Percentiles rank a stretch among this genome's conserved stretches.
Evolutionary conservation across 2,329 filamentous ascomycete species (phyloP).

Genomic region (Stagonosporopsis vannaccii): DNA sequence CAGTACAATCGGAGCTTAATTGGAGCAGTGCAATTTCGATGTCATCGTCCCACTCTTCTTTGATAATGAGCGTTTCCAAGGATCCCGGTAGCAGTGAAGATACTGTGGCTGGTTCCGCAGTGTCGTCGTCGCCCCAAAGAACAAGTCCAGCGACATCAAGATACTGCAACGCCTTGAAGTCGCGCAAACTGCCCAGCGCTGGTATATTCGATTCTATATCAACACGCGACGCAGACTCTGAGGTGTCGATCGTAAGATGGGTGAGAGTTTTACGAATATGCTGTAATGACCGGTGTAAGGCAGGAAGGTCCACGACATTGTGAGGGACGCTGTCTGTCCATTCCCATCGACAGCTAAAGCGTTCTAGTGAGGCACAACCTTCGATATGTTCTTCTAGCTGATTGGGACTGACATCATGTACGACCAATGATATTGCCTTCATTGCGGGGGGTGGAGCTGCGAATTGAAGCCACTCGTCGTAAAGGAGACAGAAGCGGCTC

Average conservation of each 20-base stretch:
- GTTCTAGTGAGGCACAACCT: background rate
- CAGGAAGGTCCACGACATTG: background rate
- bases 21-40: constrained; percentile 16
- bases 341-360: constrained; percentile 7
- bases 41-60: constrained; percentile 28
- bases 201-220: constrained; percentile 15
- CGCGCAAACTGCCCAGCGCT: constrained; percentile 20
- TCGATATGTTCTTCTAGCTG: background rate
- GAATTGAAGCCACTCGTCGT: background rate
- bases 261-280: background rate
- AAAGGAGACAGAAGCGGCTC: background rate
- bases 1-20: constrained; percentile 12
- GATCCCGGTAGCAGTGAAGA: constrained; percentile 20
- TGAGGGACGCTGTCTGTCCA: background rate
- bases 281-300: background rate
- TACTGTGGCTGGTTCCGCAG: constrained; percentile 3
- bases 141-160: constrained; percentile 26
- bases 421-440: background rate
- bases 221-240: constrained; percentile 1
- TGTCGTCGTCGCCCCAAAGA: constrained; percentile 23
- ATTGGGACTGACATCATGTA: background rate
- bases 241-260: constrained; percentile 6
- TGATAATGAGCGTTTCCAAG: constrained; percentile 22
- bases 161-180: constrained; percentile 19
- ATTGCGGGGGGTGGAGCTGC: background rate